A percentile compares a stretch with the other conserved stretches of the same genome.
Conservation (phyloP, 805 yeast genomes). For the Martiniozyma abietophila region DNA sequence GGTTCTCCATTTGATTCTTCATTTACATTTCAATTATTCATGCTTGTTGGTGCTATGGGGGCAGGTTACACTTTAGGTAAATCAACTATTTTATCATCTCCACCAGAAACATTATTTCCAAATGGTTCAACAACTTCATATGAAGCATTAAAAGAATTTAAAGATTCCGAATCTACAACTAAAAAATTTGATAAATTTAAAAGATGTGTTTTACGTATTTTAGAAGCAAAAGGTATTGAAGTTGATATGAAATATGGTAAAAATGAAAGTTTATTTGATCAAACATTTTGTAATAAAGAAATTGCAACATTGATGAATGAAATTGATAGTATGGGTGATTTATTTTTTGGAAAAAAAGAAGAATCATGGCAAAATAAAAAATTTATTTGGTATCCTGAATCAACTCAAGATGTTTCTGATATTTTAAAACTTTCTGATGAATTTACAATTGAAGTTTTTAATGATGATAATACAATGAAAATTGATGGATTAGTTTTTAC, state of each 20-base stretch:
- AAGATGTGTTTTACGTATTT: conserved; percentile 20
- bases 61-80: conserved; percentile 27
- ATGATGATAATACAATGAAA: conserved; percentile 1
- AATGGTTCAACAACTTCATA: conserved; percentile 18
- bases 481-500: conserved; percentile 11
- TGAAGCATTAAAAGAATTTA: conserved; percentile 13
- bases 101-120: conserved; percentile 25
- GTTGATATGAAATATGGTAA: conserved; percentile 15
- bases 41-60: conserved; percentile 26
- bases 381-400: conserved; percentile 17
- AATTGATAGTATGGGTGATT: conserved; percentile 16
- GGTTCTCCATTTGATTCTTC: conserved; percentile 17
- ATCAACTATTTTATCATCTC: conserved; percentile 16
- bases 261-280: conserved; percentile 7
- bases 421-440: conserved; percentile 20
- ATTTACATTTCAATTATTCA: conserved; percentile 20
- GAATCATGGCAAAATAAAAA: conserved; percentile 11
- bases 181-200: conserved; percentile 19
- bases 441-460: conserved; percentile 21
- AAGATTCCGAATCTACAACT: conserved; percentile 8
- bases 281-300: conserved; percentile 15
- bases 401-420: conserved; percentile 16
- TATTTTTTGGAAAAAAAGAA: conserved; percentile 17
- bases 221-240: conserved; percentile 15
- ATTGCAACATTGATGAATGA: conserved; percentile 15